Evolutionary conservation across 148 eudicot species (phyloP).

Genomic region (Nyssa sinensis): DNA sequence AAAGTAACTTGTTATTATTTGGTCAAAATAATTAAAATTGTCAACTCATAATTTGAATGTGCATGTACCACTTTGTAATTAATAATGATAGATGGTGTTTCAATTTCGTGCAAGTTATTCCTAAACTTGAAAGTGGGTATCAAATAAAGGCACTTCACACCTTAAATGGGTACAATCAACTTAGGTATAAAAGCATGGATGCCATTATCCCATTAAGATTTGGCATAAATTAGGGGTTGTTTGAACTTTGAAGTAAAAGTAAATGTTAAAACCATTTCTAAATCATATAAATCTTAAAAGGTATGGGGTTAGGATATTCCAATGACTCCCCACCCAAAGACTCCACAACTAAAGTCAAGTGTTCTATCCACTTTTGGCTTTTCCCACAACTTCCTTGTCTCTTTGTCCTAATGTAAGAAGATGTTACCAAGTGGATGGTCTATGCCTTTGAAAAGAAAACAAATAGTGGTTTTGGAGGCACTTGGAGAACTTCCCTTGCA

Average conservation of each 20-base stretch:
- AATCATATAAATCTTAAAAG: not conserved
- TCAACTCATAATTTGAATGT: too few relatives aligned
- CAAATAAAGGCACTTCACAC: not conserved
- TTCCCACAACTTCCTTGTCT: conserved; percentile 14
- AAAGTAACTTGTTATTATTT: too few relatives aligned
- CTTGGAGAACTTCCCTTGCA: conserved; percentile 14
- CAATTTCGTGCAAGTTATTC: too few relatives aligned
- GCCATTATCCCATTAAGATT: not conserved
- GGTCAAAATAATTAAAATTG: too few relatives aligned
- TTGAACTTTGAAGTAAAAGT: not conserved
- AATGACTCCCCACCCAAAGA: conserved; percentile 7
- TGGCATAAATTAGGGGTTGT: not conserved
- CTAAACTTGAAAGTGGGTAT: too few relatives aligned
- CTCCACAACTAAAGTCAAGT: conserved; percentile 20
- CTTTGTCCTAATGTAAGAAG: conserved; percentile 17
- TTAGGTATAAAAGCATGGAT: not conserved
- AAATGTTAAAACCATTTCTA: not conserved
- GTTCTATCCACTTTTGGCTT: conserved; percentile 19
- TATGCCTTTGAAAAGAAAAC: conserved; percentile 16
- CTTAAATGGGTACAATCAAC: not conserved
- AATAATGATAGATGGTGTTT: too few relatives aligned
- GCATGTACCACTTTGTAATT: too few relatives aligned
- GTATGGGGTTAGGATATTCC: conserved; percentile 5
- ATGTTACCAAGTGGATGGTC: conserved; percentile 25
- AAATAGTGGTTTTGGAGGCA: conserved; percentile 24